Base-by-base conservation (phyloP, 805 yeast species). In the Saturnispora dispora region DNA sequence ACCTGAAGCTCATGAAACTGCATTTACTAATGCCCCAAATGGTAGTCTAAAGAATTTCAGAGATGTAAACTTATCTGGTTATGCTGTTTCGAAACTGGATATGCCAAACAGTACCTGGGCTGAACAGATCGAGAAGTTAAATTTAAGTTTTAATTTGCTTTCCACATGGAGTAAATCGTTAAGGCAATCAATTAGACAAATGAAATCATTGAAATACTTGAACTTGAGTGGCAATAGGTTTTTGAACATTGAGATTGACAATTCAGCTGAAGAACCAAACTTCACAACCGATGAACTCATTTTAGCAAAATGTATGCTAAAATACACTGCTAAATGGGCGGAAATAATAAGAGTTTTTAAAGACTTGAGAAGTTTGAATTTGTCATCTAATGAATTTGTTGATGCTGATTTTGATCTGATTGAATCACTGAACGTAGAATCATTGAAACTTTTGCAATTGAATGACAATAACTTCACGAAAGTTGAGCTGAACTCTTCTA, bases 171-270 rank as follows among this genome's bases (percentile, higher is more conserved):
- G 18, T 40, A 13, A 27, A 7, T n/a, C 28, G 15, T 5, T 39
- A 2, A 39, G 7, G 13, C 23, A 28, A 5, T 42, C 45, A 15
- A 20, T 47, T 4, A 84, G 87, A 61, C 63, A 85, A 46, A 63
- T 87, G 40, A 60, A 61, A 20, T 20, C 30, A 17, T 30, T 47
- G 20, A 18, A 20, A 5, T 39, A 37, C 23, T 56, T 87, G 32
- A 71, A 75, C 41, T 57, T 85, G 43, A 81, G 79, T 52, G 86
- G 86, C 0, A 81, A 80, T 57, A 59, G 74, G 47, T 71, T 80
- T 44, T 33, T 47, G 10, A 47, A 27, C 42, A 52, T 53, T n/a
- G 46, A n/a, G 2, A 23, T 7, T 1, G n/a, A 11, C 17, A 46
- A 40, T 30, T 28, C 58, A 27, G 17, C 13, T 1, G 39, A 40